Base-by-base conservation (phyloP, 805 yeast genomes). In the Saturnispora bothae region DNA sequence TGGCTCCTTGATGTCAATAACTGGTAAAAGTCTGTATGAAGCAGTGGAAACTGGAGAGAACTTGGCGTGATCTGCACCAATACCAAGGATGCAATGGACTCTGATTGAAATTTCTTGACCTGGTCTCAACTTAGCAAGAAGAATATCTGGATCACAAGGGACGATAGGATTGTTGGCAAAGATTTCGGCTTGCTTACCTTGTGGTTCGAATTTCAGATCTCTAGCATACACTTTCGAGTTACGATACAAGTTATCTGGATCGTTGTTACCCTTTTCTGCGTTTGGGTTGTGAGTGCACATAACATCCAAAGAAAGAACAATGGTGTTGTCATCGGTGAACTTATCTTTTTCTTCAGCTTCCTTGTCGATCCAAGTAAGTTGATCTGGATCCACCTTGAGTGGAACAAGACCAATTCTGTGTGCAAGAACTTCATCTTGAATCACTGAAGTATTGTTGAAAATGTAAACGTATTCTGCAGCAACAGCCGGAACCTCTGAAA, bases 41-140 rank as follows among this genome's bases (percentile, higher is more conserved):
- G 98, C 96, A 12, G 98, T 92, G 14, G 95, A 74, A 9, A 92
- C 98, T 4, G 98, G 98, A 6, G 96, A 85, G 58, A 84, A 92
- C 61, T 92, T 92, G 43, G 98, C 96, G 61, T 92, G 98, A 59
- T 92, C 98, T 30, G 85, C 63, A 37, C 53, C 98, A 48, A 83
- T 64, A 42, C 98, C 98, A 45, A 89, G 68, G 22, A 88, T 68
- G 57, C 96, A 92, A 63, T 86, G 95, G 41, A 82, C 94, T 54
- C 86, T 71, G 47, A 92, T 68, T 20, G 89, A 73, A 46, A 92
- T 88, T 62, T 92, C 97, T 64, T 92, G 98, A 34, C 96, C 96
- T 5, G 97, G 97, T 52, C 98, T 76, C 53, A 92, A 68, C 63
- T 92, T 92, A 37, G 95, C 96, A 38, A 92, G 61, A 46, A 92